These are phyloP conservation scores for Pezicula radicicola DNA, from an alignment of 2,329 filamentous ascomycete genomes.

Conservation along the genomic window DNA sequence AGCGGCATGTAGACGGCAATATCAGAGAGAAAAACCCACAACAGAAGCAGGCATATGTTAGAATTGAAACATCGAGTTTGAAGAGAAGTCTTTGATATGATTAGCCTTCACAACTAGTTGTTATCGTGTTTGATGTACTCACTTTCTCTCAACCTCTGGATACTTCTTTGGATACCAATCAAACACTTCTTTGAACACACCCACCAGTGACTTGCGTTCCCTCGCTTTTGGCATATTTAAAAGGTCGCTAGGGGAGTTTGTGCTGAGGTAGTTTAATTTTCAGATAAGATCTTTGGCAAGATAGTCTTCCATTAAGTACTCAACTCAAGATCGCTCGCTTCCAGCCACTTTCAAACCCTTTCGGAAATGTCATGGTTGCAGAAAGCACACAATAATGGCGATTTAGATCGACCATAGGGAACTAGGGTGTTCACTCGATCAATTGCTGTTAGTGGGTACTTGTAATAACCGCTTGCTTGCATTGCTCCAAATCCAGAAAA, in stretches of 20 bases:
- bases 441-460: too few species aligned
- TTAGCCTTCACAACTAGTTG: too few species aligned
- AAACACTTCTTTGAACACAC: slow-evolving; percentile 15
- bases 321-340: neutral
- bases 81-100: neutral
- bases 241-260: too few species aligned
- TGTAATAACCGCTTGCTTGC: too few species aligned
- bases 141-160: slow-evolving; percentile 33
- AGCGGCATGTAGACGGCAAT: neutral
- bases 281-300: neutral
- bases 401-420: neutral
- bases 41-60: slow-evolving; percentile 38
- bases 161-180: slow-evolving; percentile 32
- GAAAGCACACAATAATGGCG: slow-evolving; percentile 2
- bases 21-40: slow-evolving; percentile 24
- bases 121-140: slow-evolving; percentile 26
- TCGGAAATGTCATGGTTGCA: neutral
- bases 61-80: slow-evolving; percentile 38
- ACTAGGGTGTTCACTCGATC: too few species aligned
- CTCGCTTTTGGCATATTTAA: neutral
- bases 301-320: neutral
- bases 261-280: neutral
- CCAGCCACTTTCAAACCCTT: neutral
- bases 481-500: too few species aligned
- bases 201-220: neutral